Evolutionary conservation across 805 yeast species (phyloP).

Genomic region (Starmerella floricola): DNA sequence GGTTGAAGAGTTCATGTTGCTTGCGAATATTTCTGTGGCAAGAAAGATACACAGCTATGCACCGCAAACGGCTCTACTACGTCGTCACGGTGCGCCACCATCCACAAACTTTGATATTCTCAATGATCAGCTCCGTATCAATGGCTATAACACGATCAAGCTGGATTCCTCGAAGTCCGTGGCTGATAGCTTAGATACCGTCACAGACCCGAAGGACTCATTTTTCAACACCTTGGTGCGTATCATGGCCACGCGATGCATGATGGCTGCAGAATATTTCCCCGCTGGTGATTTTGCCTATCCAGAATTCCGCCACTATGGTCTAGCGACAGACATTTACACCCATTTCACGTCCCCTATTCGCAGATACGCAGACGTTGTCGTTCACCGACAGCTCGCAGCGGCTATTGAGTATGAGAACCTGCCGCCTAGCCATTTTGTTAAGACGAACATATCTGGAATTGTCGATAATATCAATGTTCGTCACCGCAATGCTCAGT

Average conservation of each 20-base stretch:
- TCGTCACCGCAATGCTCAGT: slow-evolving; percentile 94
- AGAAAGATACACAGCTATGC: slow-evolving; percentile 80
- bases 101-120: slow-evolving; percentile 79
- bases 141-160: slow-evolving; percentile 64
- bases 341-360: slow-evolving; percentile 98
- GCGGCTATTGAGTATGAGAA: slow-evolving; percentile 95
- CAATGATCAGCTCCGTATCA: slow-evolving; percentile 75
- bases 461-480: slow-evolving; percentile 81
- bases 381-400: slow-evolving; percentile 93
- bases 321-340: slow-evolving; percentile 92
- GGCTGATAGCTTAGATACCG: slow-evolving; percentile 86
- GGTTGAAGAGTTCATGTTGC: slow-evolving; percentile 96
- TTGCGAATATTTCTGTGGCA: slow-evolving; percentile 94
- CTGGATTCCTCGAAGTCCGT: slow-evolving; percentile 78
- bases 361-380: slow-evolving; percentile 94
- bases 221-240: slow-evolving; percentile 87
- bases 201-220: slow-evolving; percentile 70
- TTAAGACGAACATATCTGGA: slow-evolving; percentile 77
- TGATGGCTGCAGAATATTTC: slow-evolving; percentile 98
- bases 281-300: slow-evolving; percentile 81
- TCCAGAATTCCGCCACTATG: slow-evolving; percentile 90
- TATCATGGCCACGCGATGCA: slow-evolving; percentile 95
- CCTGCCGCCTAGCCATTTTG: slow-evolving; percentile 68
- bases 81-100: slow-evolving; percentile 98
- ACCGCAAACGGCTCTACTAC: slow-evolving; percentile 96